Evolutionary conservation across 441 rosid species (phyloP).

Genomic region (Populus hybrid): DNA sequence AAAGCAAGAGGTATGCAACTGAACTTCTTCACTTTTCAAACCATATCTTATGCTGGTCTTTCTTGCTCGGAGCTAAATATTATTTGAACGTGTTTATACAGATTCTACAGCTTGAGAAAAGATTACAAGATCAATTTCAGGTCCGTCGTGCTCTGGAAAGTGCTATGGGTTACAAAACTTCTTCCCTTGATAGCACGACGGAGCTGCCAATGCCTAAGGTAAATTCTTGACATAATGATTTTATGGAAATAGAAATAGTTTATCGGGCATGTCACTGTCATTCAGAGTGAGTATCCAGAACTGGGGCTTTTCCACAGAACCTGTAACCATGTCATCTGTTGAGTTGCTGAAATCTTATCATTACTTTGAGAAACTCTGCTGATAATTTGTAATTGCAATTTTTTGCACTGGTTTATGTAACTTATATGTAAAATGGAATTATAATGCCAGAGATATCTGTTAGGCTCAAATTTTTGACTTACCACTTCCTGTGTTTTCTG

Average conservation of each 20-base stretch:
- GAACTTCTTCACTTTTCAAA: conserved; percentile 1
- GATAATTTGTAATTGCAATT: neutral
- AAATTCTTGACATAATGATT: conserved; percentile 14
- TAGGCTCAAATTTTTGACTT: conserved; percentile 6
- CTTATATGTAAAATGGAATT: neutral
- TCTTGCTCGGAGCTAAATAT: conserved; percentile 2
- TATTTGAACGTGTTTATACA: conserved; percentile 25
- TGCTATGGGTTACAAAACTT: conserved; percentile 63
- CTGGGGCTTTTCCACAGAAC: neutral
- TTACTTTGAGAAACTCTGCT: neutral
- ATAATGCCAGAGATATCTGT: neutral
- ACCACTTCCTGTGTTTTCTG: conserved; percentile 9
- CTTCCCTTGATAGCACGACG: conserved; percentile 31
- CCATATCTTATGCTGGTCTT: conserved; percentile 2
- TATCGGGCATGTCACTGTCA: neutral
- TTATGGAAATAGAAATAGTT: conserved; percentile 4
- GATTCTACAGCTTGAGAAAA: conserved; percentile 85
- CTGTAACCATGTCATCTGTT: neutral
- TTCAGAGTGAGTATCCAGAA: neutral
- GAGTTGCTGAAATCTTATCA: neutral
- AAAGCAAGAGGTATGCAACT: conserved; percentile 67
- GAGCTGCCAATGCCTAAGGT: conserved; percentile 66
- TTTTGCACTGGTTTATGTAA: neutral
- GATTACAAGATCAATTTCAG: conserved; percentile 71
- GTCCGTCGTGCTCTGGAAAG: conserved; percentile 75